Conservation (phyloP, 805 yeast species). For the Pichia kluyveri region DNA sequence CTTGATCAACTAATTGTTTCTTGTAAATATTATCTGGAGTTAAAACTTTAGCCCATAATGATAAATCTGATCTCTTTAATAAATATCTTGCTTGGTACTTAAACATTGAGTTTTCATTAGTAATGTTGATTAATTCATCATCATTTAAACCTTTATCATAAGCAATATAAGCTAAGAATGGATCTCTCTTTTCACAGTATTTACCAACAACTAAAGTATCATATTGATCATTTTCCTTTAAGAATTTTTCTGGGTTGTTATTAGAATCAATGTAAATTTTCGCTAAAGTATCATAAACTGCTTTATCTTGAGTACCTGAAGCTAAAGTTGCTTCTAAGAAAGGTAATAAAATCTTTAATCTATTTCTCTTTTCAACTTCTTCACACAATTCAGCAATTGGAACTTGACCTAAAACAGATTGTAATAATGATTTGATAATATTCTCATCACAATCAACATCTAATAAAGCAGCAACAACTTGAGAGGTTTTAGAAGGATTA, state of each 20-base stretch:
- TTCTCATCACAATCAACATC: constrained; percentile 97
- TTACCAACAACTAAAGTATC: constrained; percentile 94
- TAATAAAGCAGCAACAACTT: constrained; percentile 89
- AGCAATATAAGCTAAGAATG: constrained; percentile 94
- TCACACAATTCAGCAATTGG: constrained; percentile 83
- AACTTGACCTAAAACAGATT: constrained; percentile 87
- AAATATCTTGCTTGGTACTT: constrained; percentile 98
- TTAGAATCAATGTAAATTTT: constrained; percentile 96
- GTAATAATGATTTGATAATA: constrained; percentile 70
- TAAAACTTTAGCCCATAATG: constrained; percentile 76
- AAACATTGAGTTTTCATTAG: constrained; percentile 96
- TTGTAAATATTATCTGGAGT: constrained; percentile 72
- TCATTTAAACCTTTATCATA: constrained; percentile 94
- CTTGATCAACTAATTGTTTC: constrained; percentile 87
- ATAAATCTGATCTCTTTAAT: constrained; percentile 76
- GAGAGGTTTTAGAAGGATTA: constrained; percentile 91
- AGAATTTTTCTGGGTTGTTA: constrained; percentile 94
- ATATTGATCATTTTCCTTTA: constrained; percentile 82
- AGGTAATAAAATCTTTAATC: constrained; percentile 84
- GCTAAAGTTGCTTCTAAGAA: constrained; percentile 83
- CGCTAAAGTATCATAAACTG: constrained; percentile 89
- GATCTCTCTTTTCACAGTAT: constrained; percentile 98
- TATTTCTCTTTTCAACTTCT: constrained; percentile 95
- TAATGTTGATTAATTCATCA: constrained; percentile 78
- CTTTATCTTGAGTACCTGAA: constrained; percentile 81